Percentiles rank a stretch among this genome's conserved stretches.
phyloP scores from a whole-genome alignment of 2,329 filamentous ascomycete genomes.

The Fusarium sp. region DNA sequence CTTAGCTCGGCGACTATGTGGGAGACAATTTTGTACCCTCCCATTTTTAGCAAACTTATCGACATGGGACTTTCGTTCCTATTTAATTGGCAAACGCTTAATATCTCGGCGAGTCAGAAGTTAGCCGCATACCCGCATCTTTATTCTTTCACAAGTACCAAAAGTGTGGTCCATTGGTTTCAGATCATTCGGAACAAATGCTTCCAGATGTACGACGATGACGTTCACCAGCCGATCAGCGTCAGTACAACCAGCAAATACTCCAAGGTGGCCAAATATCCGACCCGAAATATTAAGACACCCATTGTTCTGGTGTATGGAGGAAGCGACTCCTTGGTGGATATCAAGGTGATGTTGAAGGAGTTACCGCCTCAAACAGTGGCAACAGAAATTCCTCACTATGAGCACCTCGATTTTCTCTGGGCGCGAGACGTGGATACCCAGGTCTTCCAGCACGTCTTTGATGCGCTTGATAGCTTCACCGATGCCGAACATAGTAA shows the following conservation, averaged over 20 bases:
- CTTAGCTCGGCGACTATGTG: constrained; percentile 96
- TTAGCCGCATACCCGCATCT: constrained; percentile 95
- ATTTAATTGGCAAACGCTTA: constrained; percentile 89
- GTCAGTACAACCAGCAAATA: constrained; percentile 83
- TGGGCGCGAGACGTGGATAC: constrained; percentile 90
- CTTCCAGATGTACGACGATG: constrained; percentile 99
- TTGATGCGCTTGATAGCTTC: constrained; percentile 86
- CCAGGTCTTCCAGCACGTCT: constrained; percentile 91
- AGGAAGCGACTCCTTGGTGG: constrained; percentile 92
- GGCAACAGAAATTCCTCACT: constrained; percentile 89
- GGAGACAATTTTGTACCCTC: constrained; percentile 95
- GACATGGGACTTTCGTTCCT: constrained; percentile 86
- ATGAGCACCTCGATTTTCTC: constrained; percentile 96
- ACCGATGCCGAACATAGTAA: constrained; percentile 70
- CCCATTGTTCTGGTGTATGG: constrained; percentile 95
- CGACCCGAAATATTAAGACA: constrained; percentile 96
- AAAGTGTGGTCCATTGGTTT: constrained; percentile 99
- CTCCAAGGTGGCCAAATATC: constrained; percentile 96
- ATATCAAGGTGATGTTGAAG: constrained; percentile 92
- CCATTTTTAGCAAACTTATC: constrained; percentile 90
- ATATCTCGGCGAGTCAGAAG: constrained; percentile 90
- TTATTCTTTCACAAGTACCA: constrained; percentile 97
- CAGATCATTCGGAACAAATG: constrained; percentile 97
- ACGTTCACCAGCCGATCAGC: constrained; percentile 83
- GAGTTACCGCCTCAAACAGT: constrained; percentile 89